A percentile compares a stretch with the other conserved stretches of the same genome.
Evolutionary conservation across 164 flowering plant genomes (phyloP).

Genomic region (Saururus chinensis): DNA sequence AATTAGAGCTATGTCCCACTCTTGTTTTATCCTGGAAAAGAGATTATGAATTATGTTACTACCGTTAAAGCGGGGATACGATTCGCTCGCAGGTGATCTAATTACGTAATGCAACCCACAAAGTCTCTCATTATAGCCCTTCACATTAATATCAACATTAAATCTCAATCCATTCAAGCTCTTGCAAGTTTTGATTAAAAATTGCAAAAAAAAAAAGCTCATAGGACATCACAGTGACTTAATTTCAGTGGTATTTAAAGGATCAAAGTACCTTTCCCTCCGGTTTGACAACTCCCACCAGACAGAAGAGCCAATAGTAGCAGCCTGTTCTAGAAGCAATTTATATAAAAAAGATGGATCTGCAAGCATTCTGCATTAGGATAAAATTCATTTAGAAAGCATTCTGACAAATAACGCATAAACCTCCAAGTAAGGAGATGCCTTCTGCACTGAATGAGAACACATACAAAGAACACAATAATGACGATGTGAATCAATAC

Average conservation of each 20-base stretch:
- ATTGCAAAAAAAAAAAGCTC: too few relatives aligned
- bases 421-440: not conserved
- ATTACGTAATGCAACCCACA: not conserved
- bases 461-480: too few relatives aligned
- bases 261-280: constrained; percentile 48
- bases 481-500: too few relatives aligned
- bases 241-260: not conserved
- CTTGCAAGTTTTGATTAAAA: not conserved
- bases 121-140: not conserved
- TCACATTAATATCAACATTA: not conserved
- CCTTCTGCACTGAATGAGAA: too few relatives aligned
- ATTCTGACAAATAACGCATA: not conserved
- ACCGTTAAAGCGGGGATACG: not conserved
- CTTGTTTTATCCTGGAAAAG: constrained; percentile 65
- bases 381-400: constrained; percentile 2
- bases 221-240: not conserved
- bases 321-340: constrained; percentile 69
- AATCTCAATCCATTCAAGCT: not conserved
- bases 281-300: constrained; percentile 93
- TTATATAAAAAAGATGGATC: constrained; percentile 81
- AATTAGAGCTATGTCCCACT: constrained; percentile 95
- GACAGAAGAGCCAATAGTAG: constrained; percentile 77
- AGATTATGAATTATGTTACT: too few relatives aligned
- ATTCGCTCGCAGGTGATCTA: too few relatives aligned
- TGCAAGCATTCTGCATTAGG: constrained; percentile 77